Conservation (phyloP, 2,329 filamentous ascomycete species). For the Pseudocercospora ulei region DNA sequence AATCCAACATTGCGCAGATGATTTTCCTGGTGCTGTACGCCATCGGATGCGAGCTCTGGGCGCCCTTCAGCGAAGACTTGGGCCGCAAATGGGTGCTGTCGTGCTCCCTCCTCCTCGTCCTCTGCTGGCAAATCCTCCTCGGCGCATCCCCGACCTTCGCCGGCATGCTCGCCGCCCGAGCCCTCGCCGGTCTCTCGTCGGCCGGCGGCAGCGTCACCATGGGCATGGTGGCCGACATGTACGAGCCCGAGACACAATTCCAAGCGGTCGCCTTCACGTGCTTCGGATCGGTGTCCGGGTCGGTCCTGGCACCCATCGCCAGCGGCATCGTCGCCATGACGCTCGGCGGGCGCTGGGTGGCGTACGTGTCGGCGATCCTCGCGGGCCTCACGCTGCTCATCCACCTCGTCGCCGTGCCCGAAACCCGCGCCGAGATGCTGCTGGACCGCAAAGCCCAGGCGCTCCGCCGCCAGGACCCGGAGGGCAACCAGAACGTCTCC, state of each 20-base stretch:
- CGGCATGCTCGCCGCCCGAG: constrained; percentile 39
- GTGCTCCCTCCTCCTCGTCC: constrained; percentile 62
- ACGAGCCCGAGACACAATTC: constrained; percentile 48
- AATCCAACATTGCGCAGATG: constrained; percentile 62
- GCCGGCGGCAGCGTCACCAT: constrained; percentile 56
- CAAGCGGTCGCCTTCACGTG: constrained; percentile 50
- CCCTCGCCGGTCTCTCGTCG: constrained; percentile 45
- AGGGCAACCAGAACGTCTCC: constrained; percentile 48
- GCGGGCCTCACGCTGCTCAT: constrained; percentile 58
- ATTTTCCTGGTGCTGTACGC: constrained; percentile 72
- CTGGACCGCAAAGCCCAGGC: constrained; percentile 67
- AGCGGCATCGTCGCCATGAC: constrained; percentile 30
- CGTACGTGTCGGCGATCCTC: constrained; percentile 79
- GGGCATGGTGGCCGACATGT: constrained; percentile 57
- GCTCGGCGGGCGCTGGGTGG: constrained; percentile 63
- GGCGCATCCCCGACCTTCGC: constrained; percentile 39
- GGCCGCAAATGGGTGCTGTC: constrained; percentile 69
- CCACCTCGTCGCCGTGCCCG: constrained; percentile 51
- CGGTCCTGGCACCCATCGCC: constrained; percentile 31
- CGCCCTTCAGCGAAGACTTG: constrained; percentile 76
- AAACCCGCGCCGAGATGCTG: constrained; percentile 65
- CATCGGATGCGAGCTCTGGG: constrained; percentile 81
- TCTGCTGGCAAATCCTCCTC: constrained; percentile 60
- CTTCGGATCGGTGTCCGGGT: constrained; percentile 32
- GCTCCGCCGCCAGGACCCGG: constrained; percentile 44